phyloP scores from a whole-genome alignment of 1,284 basidiomycete species.

The Grifola frondosa region DNA sequence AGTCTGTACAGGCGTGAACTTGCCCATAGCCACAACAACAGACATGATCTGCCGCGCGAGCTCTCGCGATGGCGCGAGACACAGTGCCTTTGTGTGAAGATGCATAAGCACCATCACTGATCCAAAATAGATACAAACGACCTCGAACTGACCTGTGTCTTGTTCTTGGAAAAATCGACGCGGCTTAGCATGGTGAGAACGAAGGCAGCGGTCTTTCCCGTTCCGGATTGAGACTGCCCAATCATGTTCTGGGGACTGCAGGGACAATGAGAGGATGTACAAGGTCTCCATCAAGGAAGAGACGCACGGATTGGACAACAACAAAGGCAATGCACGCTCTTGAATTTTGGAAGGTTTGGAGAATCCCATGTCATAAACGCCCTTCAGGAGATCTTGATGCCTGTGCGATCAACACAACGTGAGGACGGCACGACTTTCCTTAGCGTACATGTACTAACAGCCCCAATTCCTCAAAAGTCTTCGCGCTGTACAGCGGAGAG shows the following conservation, averaged over 20 bases:
- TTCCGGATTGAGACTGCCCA: conserved; percentile 98
- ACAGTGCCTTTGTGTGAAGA: conserved; percentile 79
- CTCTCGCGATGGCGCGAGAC: conserved; percentile 94
- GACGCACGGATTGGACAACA: conserved; percentile 84
- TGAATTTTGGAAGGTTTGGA: conserved; percentile 99
- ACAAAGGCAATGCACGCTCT: conserved; percentile 92
- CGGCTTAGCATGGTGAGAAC: conserved; percentile 96
- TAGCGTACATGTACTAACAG: conserved; percentile 55
- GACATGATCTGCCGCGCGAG: conserved; percentile 97
- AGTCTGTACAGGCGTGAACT: conserved; percentile 90
- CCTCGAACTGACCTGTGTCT: conserved; percentile 69
- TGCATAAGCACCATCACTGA: not conserved
- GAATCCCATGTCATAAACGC: conserved; percentile 96
- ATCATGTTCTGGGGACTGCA: conserved; percentile 94
- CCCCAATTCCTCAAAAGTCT: conserved; percentile 93
- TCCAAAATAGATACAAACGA: not conserved
- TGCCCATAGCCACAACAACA: conserved; percentile 92
- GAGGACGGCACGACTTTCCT: conserved; percentile 2
- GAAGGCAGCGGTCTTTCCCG: conserved; percentile 99
- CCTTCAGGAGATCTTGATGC: conserved; percentile 88
- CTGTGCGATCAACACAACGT: conserved; percentile 40
- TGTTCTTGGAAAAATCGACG: conserved; percentile 81
- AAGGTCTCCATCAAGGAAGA: not conserved
- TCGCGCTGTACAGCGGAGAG: conserved; percentile 92
- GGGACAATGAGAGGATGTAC: conserved; percentile 5